These are phyloP conservation scores for Ceratocystis albifundus DNA, from an alignment of 2,329 filamentous ascomycete species.

Conservation along the genomic window DNA sequence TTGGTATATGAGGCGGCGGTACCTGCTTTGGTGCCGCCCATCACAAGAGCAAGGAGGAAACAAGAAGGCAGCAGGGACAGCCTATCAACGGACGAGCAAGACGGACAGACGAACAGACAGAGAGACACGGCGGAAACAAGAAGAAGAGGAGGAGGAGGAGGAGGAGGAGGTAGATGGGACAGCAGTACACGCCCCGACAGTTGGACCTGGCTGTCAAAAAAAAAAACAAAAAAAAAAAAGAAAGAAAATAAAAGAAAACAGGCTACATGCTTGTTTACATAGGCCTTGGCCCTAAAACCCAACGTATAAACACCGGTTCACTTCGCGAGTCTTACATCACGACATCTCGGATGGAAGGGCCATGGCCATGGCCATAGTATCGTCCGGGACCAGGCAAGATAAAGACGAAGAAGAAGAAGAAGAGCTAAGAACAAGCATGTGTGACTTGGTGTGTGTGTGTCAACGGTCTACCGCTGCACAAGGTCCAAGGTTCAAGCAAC, in stretches of 20 bases:
- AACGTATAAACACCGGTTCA: not conserved
- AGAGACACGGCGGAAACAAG: not conserved
- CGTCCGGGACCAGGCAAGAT: not conserved
- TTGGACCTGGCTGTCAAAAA: not conserved
- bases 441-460: not conserved
- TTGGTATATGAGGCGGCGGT: not conserved
- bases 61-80: not conserved
- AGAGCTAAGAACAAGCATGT: not conserved
- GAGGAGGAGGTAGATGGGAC: not conserved
- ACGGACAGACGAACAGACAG: not conserved
- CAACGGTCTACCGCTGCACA: not conserved
- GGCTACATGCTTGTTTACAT: constrained; percentile 7
- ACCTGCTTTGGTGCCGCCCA: not conserved
- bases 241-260: not conserved
- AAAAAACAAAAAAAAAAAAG: not conserved
- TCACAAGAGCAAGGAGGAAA: not conserved
- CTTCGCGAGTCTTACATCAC: not conserved
- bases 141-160: not conserved
- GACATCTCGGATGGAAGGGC: not conserved
- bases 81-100: not conserved
- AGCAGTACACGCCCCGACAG: not conserved
- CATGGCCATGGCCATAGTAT: not conserved
- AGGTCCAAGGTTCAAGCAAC: not conserved
- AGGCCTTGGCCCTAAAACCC: not conserved
- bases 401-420: not conserved